phyloP scores from a whole-genome alignment of 2,329 filamentous ascomycete species.

The Colletotrichum godetiae region DNA sequence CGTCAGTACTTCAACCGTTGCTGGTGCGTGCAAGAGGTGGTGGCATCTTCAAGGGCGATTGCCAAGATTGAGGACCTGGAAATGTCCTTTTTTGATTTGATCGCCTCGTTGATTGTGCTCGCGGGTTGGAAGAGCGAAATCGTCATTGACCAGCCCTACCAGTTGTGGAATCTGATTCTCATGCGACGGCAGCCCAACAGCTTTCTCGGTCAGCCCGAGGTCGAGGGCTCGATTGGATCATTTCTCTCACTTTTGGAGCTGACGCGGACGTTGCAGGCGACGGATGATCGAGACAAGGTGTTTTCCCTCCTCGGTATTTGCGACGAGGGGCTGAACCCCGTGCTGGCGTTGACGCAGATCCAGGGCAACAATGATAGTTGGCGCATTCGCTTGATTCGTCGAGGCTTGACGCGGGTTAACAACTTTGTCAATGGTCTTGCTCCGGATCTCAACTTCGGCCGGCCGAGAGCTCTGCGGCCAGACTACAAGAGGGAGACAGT shows the following conservation, averaged over 20 bases:
- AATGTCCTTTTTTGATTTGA: constrained; percentile 30
- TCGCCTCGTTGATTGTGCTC: constrained; percentile 1
- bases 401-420: constrained; percentile 26
- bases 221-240: constrained; percentile 13
- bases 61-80: constrained; percentile 30
- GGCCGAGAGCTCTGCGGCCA: constrained; percentile 25
- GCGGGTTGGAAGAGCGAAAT: constrained; percentile 6
- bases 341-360: constrained; percentile 23
- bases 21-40: constrained; percentile 29
- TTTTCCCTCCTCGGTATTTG: constrained; percentile 27
- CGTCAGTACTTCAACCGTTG: constrained; percentile 24
- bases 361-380: constrained; percentile 15
- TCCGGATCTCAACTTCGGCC: constrained; percentile 22
- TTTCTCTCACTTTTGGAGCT: constrained; percentile 26
- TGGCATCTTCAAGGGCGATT: constrained; percentile 20
- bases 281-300: constrained; percentile 27
- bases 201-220: not conserved
- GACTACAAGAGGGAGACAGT: constrained; percentile 31
- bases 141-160: not conserved
- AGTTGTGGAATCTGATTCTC: constrained; percentile 26
- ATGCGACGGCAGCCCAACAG: constrained; percentile 14
- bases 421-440: constrained; percentile 22
- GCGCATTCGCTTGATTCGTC: constrained; percentile 16
- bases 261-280: constrained; percentile 27
- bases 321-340: constrained; percentile 25